Conservation (phyloP, 176 grass and related monocot species). For the Paspalum vaginatum region DNA sequence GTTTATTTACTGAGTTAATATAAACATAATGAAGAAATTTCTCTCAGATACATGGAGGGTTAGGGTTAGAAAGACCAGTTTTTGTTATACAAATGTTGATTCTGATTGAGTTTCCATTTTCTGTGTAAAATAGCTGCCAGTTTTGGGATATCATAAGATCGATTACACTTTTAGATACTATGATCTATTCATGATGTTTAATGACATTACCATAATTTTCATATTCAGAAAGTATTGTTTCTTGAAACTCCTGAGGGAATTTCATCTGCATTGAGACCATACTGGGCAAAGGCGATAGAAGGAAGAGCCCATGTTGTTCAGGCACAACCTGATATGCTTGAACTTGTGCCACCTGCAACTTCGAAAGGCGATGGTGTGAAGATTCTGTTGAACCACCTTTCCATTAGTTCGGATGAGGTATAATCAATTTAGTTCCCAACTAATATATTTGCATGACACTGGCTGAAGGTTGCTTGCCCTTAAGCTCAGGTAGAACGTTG, state of each 20-base stretch:
- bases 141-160: conserved; percentile 22
- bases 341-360: conserved; percentile 85
- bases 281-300: conserved; percentile 73
- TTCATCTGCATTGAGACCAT: conserved; percentile 69
- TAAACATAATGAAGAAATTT: neutral
- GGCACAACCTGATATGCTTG: conserved; percentile 90
- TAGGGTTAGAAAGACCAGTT: neutral
- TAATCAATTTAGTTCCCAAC: conserved; percentile 15
- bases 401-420: conserved; percentile 79
- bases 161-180: neutral
- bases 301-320: conserved; percentile 76
- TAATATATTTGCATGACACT: neutral
- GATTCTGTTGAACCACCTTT: conserved; percentile 81
- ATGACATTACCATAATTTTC: conserved; percentile 15
- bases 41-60: neutral
- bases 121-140: conserved; percentile 7
- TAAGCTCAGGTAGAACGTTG: neutral
- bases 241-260: conserved; percentile 76
- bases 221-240: conserved; percentile 86
- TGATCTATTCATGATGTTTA: conserved; percentile 8
- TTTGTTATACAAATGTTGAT: conserved; percentile 4
- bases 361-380: conserved; percentile 86
- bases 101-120: conserved; percentile 9
- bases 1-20: neutral
- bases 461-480: neutral